Evolutionary conservation across 1,284 basidiomycete genomes (phyloP).

Genomic region (Wallemia ichthyophaga): DNA sequence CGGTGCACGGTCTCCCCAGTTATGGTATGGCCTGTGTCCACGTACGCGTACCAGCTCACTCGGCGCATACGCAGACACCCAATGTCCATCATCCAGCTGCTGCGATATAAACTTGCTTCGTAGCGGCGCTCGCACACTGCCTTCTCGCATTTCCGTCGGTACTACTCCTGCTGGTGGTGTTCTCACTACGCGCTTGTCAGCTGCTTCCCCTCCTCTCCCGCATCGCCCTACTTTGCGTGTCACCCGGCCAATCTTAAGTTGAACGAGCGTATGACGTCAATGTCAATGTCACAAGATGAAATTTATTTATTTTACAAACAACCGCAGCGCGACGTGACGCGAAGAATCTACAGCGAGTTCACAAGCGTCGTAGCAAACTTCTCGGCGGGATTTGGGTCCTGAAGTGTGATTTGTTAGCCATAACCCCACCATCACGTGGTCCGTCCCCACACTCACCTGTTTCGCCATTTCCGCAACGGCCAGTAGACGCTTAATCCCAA

Average conservation of each 20-base stretch:
- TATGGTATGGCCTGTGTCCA: not conserved
- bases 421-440: not conserved
- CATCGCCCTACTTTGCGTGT: too few species aligned
- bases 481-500: constrained; percentile 82
- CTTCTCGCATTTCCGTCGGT: not conserved
- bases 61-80: not conserved
- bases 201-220: too few species aligned
- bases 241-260: not conserved
- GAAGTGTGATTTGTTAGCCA: not conserved
- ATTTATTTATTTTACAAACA: not conserved
- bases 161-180: not conserved
- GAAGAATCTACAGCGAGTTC: not conserved
- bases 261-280: not conserved
- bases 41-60: not conserved
- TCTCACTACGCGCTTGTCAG: not conserved
- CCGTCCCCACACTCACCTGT: constrained; percentile 26
- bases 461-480: constrained; percentile 86
- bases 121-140: not conserved
- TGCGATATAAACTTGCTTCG: not conserved
- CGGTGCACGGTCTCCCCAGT: not conserved
- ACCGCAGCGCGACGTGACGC: too few species aligned
- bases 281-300: not conserved
- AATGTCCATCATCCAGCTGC: not conserved
- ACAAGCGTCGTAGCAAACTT: not conserved
- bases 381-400: constrained; percentile 1